Percentiles rank a stretch among this genome's conserved stretches.
phyloP scores from a whole-genome alignment of 1,284 basidiomycete species.

The Anthracocystis setariae region DNA sequence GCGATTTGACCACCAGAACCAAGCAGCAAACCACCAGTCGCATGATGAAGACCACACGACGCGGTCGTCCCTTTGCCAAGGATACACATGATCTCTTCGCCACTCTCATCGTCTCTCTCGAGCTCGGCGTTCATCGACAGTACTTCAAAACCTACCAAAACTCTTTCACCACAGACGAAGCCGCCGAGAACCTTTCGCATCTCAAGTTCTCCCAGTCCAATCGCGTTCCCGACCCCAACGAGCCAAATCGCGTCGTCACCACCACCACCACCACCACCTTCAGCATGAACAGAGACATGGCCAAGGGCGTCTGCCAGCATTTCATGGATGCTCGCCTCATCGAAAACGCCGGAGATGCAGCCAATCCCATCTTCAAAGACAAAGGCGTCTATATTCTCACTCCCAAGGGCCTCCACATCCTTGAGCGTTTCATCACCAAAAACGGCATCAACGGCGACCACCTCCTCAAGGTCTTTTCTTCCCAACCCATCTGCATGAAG shows the following conservation, averaged over 20 bases:
- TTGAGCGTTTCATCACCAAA: slow-evolving; percentile 98
- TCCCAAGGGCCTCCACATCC: slow-evolving; percentile 95
- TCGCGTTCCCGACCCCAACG: slow-evolving; percentile 95
- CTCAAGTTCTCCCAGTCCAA: slow-evolving; percentile 99
- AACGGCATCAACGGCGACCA: slow-evolving; percentile 95
- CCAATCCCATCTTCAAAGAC: slow-evolving; percentile 91
- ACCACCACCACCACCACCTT: slow-evolving; percentile 99
- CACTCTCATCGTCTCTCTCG: slow-evolving; percentile 91
- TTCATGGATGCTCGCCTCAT: slow-evolving; percentile 99
- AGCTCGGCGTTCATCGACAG: slow-evolving; percentile 87
- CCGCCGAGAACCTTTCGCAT: slow-evolving; percentile 89
- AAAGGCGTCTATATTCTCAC: slow-evolving; percentile 95
- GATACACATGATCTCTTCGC: slow-evolving; percentile 98
- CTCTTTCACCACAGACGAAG: slow-evolving; percentile 96
- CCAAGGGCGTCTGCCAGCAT: slow-evolving; percentile 98
- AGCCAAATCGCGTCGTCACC: slow-evolving; percentile 94
- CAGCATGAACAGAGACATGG: slow-evolving; percentile 99
- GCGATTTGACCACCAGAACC: slow-evolving; percentile 49
- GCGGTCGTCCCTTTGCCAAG: slow-evolving; percentile 69
- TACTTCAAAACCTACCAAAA: slow-evolving; percentile 95
- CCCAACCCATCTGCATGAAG: slow-evolving; percentile 97
- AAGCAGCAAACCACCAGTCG: slow-evolving; percentile 61
- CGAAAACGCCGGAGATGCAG: slow-evolving; percentile 91
- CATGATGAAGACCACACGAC: slow-evolving; percentile 64
- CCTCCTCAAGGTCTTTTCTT: slow-evolving; percentile 85